Percentiles rank a stretch among this genome's conserved stretches.
phyloP scores from a whole-genome alignment of 805 yeast genomes.

The Wickerhamomyces canadensis region DNA sequence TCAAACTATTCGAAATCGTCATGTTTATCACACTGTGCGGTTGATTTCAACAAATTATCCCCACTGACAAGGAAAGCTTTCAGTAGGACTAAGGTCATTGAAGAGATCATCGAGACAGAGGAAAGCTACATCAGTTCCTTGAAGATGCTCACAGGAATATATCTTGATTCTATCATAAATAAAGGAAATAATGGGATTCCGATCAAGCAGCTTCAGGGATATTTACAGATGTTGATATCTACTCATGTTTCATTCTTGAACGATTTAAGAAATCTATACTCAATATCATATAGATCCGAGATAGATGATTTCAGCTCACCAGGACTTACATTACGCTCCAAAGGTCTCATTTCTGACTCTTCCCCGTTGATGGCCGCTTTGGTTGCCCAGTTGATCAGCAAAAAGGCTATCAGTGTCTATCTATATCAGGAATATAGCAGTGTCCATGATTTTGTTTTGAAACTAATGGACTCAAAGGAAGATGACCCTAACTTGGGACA shows the following conservation, averaged over 20 bases:
- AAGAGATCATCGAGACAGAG: slow-evolving; percentile 47
- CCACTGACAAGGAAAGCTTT: slow-evolving; percentile 12
- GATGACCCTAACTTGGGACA: slow-evolving; percentile 20
- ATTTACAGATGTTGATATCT: slow-evolving; percentile 25
- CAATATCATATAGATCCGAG: slow-evolving; percentile 1
- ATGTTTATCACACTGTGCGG: slow-evolving; percentile 11
- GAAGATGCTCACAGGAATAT: slow-evolving; percentile 36
- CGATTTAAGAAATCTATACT: slow-evolving; percentile 18
- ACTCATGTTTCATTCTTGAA: slow-evolving; percentile 29
- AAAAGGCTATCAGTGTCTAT: slow-evolving; percentile 21
- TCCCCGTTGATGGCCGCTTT: slow-evolving; percentile 22
- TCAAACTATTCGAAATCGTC: slow-evolving; percentile 17
- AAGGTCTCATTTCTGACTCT: slow-evolving; percentile 4
- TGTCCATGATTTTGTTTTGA: slow-evolving; percentile 28
- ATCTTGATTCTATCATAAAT: slow-evolving; percentile 34
- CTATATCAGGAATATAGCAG: slow-evolving; percentile 32
- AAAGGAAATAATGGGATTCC: slow-evolving; percentile 30
- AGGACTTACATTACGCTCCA: background rate
- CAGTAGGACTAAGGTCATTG: slow-evolving; percentile 27
- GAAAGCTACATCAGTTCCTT: slow-evolving; percentile 40
- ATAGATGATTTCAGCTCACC: background rate
- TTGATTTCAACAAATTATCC: slow-evolving; percentile 11
- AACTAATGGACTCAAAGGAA: slow-evolving; percentile 26
- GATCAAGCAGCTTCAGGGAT: slow-evolving; percentile 25
- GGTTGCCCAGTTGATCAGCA: slow-evolving; percentile 18